phyloP scores from a whole-genome alignment of 2,329 filamentous ascomycete species.

The Paraconiothyrium sp. region DNA sequence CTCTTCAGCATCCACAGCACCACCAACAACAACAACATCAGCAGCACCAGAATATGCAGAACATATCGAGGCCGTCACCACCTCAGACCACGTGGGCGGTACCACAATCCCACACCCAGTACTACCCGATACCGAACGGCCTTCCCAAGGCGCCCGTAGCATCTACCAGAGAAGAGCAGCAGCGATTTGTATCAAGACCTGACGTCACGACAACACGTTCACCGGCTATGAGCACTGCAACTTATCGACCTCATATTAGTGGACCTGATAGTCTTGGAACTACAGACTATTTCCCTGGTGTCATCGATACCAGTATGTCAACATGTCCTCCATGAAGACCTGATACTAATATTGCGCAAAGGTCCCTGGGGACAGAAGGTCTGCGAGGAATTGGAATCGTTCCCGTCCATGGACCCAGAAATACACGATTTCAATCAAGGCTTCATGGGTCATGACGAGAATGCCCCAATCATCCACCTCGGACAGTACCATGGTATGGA shows the following conservation, averaged over 20 bases:
- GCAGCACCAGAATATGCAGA: slow-evolving; percentile 33
- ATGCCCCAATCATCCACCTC: slow-evolving; percentile 53
- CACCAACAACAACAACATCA: slow-evolving; percentile 22
- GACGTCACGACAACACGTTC: slow-evolving; percentile 36
- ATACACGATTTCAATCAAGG: slow-evolving; percentile 49
- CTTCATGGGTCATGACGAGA: slow-evolving; percentile 51
- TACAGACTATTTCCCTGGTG: slow-evolving; percentile 46
- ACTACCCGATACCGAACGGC: slow-evolving; percentile 34
- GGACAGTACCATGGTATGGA: slow-evolving; percentile 48
- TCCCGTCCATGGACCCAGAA: slow-evolving; percentile 51
- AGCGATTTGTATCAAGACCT: slow-evolving; percentile 36
- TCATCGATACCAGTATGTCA: slow-evolving; percentile 51
- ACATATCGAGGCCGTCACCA: slow-evolving; percentile 43
- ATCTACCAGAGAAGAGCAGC: slow-evolving; percentile 37
- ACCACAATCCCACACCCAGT: slow-evolving; percentile 44
- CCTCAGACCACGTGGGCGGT: slow-evolving; percentile 47
- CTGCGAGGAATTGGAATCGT: slow-evolving; percentile 50
- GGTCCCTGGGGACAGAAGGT: slow-evolving; percentile 53
- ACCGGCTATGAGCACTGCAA: slow-evolving; percentile 31
- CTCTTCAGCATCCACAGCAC: slow-evolving; percentile 36
- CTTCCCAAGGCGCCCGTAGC: slow-evolving; percentile 29
- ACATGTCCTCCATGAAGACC: background rate
- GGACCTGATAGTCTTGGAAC: slow-evolving; percentile 30
- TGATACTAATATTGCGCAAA: slow-evolving; percentile 33
- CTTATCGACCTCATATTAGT: slow-evolving; percentile 35